Conservation (phyloP, 768 basidiomycete species). For the Russula foetens region DNA sequence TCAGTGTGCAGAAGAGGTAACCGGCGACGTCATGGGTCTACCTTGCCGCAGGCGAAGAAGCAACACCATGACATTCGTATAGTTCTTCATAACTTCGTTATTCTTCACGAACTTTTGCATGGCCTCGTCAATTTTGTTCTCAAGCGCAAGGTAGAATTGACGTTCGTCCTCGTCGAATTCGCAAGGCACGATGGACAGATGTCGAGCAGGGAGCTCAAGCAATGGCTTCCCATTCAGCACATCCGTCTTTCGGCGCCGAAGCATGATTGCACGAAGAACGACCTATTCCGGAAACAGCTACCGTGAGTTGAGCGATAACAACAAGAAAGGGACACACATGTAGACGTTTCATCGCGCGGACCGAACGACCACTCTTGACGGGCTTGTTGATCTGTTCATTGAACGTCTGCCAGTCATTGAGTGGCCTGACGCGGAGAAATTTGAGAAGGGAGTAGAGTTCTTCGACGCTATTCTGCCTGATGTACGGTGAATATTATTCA, state of each 20-base stretch:
- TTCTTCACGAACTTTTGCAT: constrained; percentile 50
- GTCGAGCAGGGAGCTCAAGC: constrained; percentile 70
- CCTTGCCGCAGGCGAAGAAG: constrained; percentile 87
- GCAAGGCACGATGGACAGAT: constrained; percentile 64
- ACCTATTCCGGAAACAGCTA: constrained; percentile 34
- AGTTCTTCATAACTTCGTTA: constrained; percentile 44
- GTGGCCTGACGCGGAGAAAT: constrained; percentile 77
- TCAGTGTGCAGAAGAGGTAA: not conserved
- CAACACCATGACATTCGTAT: constrained; percentile 62
- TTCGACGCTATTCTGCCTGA: constrained; percentile 52
- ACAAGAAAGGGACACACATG: constrained; percentile 41
- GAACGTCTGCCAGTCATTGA: constrained; percentile 75
- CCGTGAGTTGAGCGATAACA: not conserved
- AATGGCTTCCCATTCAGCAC: constrained; percentile 71
- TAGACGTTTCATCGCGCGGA: constrained; percentile 72
- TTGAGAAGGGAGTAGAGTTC: constrained; percentile 87
- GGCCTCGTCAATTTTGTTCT: constrained; percentile 53
- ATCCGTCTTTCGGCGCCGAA: constrained; percentile 75
- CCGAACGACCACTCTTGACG: constrained; percentile 58
- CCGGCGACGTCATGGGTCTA: constrained; percentile 26
- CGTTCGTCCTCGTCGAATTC: constrained; percentile 69
- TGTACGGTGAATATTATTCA: not conserved
- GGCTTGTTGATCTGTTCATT: constrained; percentile 72
- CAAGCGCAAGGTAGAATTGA: constrained; percentile 69
- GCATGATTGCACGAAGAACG: constrained; percentile 81